Evolutionary conservation across 2,329 filamentous ascomycete genomes (phyloP), one percentile per base, ranked within the genome.

Genomic region (Penicillium nordicum): DNA sequence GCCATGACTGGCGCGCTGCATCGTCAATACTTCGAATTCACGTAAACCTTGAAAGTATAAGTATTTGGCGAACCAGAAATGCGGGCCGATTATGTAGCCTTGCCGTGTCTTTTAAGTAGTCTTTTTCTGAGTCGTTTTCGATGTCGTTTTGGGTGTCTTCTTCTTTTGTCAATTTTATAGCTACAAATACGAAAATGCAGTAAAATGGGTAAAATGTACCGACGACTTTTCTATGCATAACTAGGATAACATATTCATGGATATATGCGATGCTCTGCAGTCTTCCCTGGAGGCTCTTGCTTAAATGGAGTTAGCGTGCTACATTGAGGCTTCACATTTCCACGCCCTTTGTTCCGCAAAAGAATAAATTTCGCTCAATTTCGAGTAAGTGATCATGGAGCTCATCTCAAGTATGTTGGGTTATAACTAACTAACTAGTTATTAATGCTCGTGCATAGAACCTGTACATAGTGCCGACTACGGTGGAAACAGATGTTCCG

Each of bases 1-100:
- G 8, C 60, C 55, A 18, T 42, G 14, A 7, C 41, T 54, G 25
- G 56, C 44, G 38, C 55, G 55, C 45, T 62, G 58, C 58, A 62
- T 59, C 21, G 8, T 51, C 44, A 30, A 41, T 29, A 18, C n/a
- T 27, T 16, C 7, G 3, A 43, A 29, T 29, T 29, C 9, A 12
- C 5, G 5, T 18, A 7, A 29, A 29, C 5, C 41, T 29, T 43
- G 16, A 25, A 7, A 18, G 10, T 5, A 43, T 29, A 29, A 27
- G 9, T 43, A n/a, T 29, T 29, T 18, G 25, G 14, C 10, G 23
- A n/a, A 43, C 9, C 10, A 16, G 12, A 16, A 42, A 25, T 4
- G 11, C 23, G 6, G 2, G 40, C 12, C 2, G 21, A 3, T 41
- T 25, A 25, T 25, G 12, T 8, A 23, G 21, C 21, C 21, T 41